phyloP scores from a whole-genome alignment of 2,329 filamentous ascomycete genomes.

The Orbilia ellipsospora region DNA sequence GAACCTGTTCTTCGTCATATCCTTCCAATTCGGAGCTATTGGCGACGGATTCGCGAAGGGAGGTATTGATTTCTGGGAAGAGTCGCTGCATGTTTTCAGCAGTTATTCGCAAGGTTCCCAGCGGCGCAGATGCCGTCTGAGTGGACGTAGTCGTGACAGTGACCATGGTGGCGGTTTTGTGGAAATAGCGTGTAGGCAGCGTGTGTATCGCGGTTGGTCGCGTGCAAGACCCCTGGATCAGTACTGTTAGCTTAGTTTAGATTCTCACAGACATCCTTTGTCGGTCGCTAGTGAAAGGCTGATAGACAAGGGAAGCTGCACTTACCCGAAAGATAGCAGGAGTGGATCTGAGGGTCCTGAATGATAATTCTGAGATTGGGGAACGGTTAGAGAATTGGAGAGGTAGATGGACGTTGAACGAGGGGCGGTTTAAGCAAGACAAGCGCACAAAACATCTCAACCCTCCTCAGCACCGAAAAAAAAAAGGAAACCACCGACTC shows the following conservation, averaged over 20 bases:
- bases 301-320: slow-evolving; percentile 28
- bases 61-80: slow-evolving; percentile 79
- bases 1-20: slow-evolving; percentile 97
- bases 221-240: slow-evolving; percentile 36
- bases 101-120: slow-evolving; percentile 69
- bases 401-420: not conserved
- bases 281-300: not conserved
- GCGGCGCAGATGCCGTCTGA: slow-evolving; percentile 65
- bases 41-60: slow-evolving; percentile 73
- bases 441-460: slow-evolving; percentile 11
- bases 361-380: slow-evolving; percentile 21
- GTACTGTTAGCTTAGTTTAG: slow-evolving; percentile 7
- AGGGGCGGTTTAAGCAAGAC: slow-evolving; percentile 26
- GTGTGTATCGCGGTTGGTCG: slow-evolving; percentile 24
- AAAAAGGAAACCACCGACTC: not conserved
- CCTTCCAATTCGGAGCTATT: slow-evolving; percentile 80
- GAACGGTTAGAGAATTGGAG: slow-evolving; percentile 4
- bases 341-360: slow-evolving; percentile 14
- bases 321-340: slow-evolving; percentile 41
- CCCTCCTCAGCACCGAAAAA: not conserved
- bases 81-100: slow-evolving; percentile 86
- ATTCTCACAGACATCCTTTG: not conserved
- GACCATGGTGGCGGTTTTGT: slow-evolving; percentile 42
- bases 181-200: slow-evolving; percentile 24
- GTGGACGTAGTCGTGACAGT: slow-evolving; percentile 63